phyloP scores from a whole-genome alignment of 2,329 filamentous ascomycete genomes.

The Juglanconis sp. region DNA sequence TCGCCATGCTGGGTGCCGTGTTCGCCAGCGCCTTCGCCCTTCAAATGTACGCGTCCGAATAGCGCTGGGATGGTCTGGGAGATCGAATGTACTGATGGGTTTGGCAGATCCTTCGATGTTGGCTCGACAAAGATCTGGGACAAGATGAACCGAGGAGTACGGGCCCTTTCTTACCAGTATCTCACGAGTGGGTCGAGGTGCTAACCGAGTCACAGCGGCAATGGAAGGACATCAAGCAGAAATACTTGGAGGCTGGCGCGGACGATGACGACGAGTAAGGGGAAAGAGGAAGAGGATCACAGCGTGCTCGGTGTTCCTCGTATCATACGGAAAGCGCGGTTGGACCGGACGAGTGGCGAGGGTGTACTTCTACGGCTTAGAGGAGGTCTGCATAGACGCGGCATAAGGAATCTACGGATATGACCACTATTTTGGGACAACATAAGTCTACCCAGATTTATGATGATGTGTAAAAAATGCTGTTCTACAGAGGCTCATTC shows the following conservation, averaged over 20 bases:
- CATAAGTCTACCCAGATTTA: background rate
- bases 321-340: background rate
- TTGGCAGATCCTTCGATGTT: constrained; percentile 74
- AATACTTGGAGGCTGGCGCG: constrained; percentile 71
- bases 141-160: constrained; percentile 71
- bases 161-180: constrained; percentile 47
- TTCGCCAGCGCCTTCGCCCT: constrained; percentile 87
- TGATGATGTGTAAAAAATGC: background rate
- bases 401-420: constrained; percentile 6
- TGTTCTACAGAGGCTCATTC: too few species aligned
- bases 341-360: background rate
- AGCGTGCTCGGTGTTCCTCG: background rate
- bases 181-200: constrained; percentile 35
- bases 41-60: constrained; percentile 70
- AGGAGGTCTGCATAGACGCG: constrained; percentile 15
- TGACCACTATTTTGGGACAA: background rate
- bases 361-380: constrained; percentile 18
- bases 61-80: constrained; percentile 3
- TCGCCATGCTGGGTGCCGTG: constrained; percentile 79
- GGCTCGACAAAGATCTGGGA: constrained; percentile 87
- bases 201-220: constrained; percentile 66
- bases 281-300: background rate
- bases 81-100: constrained; percentile 1
- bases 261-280: constrained; percentile 39
- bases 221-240: constrained; percentile 99